Base-by-base conservation (phyloP, 2,329 filamentous ascomycete genomes). In the Knoxdaviesia capensis region DNA sequence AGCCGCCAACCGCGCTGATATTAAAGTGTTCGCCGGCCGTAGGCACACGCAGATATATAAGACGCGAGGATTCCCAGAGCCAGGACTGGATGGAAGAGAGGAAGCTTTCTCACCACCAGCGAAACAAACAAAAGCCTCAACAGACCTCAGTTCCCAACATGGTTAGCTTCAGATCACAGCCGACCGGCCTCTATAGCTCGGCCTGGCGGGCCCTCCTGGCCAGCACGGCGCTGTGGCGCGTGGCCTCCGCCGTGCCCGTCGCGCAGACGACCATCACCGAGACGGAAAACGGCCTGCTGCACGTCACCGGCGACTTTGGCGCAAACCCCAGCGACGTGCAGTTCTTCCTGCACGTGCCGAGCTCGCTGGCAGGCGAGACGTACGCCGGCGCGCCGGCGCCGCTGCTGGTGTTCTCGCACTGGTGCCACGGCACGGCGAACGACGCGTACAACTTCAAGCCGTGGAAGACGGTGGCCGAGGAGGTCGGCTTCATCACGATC, bases 361-460 rank as follows among this genome's bases (percentile, higher is more conserved):
- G 2, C 2, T 20, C 20, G 20, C 20, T 20, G 20, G 20, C 20
- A 3, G 20, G 20, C 20, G 59, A 63, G 48, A 36, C 34, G 6
- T 46, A 49, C 10, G 51, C 65, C 1, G 57, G 60, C 3, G 41
- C 59, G 1, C 61, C 53, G 5, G 69, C 71, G 0, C 63, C 65
- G 3, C 58, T 75, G 40, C 57, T 74, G 8, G 66, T 74, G 33
- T 71, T 66, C 45, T 63, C 66, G 34, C 66, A 74, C 57, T 73
- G 66, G 61, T 77, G 73, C 56, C 61, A 63, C 39, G 71, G 72
- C 30, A 64, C 63, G 3, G 72, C 66, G 3, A 53, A 59, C 34
- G 62, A 62, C 2, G 66, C 63, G 49, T 70, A 65, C 54, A 53
- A 51, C 4, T 61, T 59, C 32, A 68, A 66, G 5, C 65, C 67